Conservation (phyloP, 768 basidiomycete species). For the Auriscalpium vulgare region DNA sequence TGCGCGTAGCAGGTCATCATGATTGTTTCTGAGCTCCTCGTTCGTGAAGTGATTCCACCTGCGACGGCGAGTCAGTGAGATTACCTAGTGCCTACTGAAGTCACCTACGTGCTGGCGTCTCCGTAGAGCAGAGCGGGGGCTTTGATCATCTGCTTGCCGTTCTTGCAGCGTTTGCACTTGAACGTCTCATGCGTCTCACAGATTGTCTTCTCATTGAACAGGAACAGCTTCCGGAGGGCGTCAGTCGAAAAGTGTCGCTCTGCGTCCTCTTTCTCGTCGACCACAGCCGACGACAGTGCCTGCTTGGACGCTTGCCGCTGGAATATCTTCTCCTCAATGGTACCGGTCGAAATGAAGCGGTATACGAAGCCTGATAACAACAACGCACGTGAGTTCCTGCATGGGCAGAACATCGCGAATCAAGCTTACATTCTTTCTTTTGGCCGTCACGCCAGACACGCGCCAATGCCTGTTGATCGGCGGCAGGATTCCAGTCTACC, state of each 20-base stretch:
- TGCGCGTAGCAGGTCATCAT: conserved; percentile 90
- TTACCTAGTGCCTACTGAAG: neutral
- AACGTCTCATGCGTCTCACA: conserved; percentile 98
- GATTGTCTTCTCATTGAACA: conserved; percentile 77
- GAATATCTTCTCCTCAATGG: conserved; percentile 98
- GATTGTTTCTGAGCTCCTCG: conserved; percentile 77
- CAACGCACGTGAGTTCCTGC: too few species aligned
- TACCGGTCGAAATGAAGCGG: conserved; percentile 94
- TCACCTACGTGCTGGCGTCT: conserved; percentile 90
- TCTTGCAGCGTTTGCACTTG: conserved; percentile 88
- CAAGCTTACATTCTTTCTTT: conserved; percentile 89
- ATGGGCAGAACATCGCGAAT: too few species aligned
- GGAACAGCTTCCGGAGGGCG: conserved; percentile 82
- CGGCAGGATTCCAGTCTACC: conserved; percentile 95
- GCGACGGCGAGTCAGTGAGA: neutral
- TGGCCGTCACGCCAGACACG: conserved; percentile 99
- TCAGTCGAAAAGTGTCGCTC: conserved; percentile 94
- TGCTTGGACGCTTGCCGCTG: conserved; percentile 96
- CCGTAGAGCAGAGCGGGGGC: conserved; percentile 86
- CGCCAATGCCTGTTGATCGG: conserved; percentile 95
- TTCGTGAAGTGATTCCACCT: conserved; percentile 99
- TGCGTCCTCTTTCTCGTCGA: conserved; percentile 93
- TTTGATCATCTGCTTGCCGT: conserved; percentile 79
- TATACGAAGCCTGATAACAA: conserved; percentile 79
- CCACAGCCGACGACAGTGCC: conserved; percentile 94